Conservation (phyloP, 139 green algal species). For the Eudorina sp. region DNA sequence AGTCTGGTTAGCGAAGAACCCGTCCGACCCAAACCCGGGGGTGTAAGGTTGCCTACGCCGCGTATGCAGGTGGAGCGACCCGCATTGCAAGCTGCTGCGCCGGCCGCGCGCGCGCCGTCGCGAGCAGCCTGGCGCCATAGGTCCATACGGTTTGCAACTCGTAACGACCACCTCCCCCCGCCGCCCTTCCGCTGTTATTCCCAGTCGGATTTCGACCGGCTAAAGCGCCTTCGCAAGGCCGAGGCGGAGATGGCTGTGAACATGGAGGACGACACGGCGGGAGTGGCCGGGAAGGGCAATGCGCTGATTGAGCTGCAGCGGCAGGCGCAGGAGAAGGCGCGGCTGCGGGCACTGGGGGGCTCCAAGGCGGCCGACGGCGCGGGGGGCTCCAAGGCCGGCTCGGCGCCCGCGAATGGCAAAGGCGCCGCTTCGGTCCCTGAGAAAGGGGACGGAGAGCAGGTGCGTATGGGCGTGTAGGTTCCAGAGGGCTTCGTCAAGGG, state of each 20-base stretch:
- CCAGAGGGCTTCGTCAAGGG: too few relatives aligned
- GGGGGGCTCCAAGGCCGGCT: neutral
- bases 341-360: neutral
- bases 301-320: slow-evolving; percentile 76
- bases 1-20: too few relatives aligned
- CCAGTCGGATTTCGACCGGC: slow-evolving; percentile 64
- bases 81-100: too few relatives aligned
- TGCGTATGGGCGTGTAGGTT: too few relatives aligned
- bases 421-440: neutral
- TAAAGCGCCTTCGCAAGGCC: slow-evolving; percentile 73
- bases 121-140: too few relatives aligned
- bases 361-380: neutral
- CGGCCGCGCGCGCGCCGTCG: too few relatives aligned
- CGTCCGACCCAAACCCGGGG: too few relatives aligned
- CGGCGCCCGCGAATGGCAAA: neutral
- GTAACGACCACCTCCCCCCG: neutral
- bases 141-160: too few relatives aligned
- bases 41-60: too few relatives aligned
- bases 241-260: slow-evolving; percentile 69
- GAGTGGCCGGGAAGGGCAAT: slow-evolving; percentile 81
- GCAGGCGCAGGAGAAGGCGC: slow-evolving; percentile 45
- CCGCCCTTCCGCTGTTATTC: neutral
- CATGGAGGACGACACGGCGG: slow-evolving; percentile 75
- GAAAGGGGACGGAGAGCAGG: neutral
- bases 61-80: too few relatives aligned